Conservation (phyloP, 805 yeast species). For the Diddensiella santjacobensis region DNA sequence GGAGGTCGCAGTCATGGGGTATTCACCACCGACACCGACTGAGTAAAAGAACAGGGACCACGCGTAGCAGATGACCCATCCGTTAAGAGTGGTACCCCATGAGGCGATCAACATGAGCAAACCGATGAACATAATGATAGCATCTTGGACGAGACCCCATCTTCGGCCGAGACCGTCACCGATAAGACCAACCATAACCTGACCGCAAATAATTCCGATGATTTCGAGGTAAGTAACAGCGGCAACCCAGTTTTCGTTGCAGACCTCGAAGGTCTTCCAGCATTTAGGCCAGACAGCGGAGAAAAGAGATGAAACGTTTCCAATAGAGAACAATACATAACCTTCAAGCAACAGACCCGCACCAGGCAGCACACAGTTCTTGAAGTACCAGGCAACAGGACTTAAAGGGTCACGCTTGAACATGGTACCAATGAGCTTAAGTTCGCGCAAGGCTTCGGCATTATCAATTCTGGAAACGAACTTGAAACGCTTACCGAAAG, state of each 20-base stretch:
- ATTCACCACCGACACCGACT: conserved; percentile 62
- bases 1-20: conserved; percentile 59
- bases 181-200: conserved; percentile 52
- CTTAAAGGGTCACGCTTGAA: conserved; percentile 34
- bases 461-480: conserved; percentile 30
- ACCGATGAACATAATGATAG: conserved; percentile 55
- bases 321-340: conserved; percentile 37
- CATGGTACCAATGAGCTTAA: conserved; percentile 24
- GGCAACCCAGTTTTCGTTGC: conserved; percentile 35
- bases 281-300: conserved; percentile 36
- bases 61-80: conserved; percentile 50
- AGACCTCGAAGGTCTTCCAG: conserved; percentile 30
- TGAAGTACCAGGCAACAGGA: conserved; percentile 35
- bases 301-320: conserved; percentile 33
- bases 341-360: conserved; percentile 39
- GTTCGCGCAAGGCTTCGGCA: conserved; percentile 30
- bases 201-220: conserved; percentile 57
- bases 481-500: conserved; percentile 24
- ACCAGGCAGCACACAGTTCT: conserved; percentile 37
- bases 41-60: conserved; percentile 47
- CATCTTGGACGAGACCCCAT: conserved; percentile 57
- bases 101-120: conserved; percentile 56
- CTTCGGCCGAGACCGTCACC: conserved; percentile 59
- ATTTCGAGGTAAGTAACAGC: conserved; percentile 36
- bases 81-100: conserved; percentile 52